phyloP scores from a whole-genome alignment of 2,329 filamentous ascomycete species.

The Phaeophleospora eucalypticola region DNA sequence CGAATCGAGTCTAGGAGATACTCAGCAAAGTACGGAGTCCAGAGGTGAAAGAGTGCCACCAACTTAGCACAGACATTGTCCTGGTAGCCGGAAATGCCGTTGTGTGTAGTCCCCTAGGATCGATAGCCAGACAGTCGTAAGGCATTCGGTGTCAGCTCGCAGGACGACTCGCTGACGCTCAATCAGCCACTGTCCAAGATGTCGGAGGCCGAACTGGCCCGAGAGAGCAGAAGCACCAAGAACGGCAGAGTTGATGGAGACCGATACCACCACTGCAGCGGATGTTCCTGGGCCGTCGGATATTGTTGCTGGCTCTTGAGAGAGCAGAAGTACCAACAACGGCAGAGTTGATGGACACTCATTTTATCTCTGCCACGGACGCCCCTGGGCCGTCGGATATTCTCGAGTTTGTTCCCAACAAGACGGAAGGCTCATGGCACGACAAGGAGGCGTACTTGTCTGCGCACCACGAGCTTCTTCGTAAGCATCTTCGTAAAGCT shows the following conservation, averaged over 20 bases:
- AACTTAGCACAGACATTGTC: too few species aligned
- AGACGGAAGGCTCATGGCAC: slow-evolving; percentile 53
- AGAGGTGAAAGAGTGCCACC: too few species aligned
- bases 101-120: too few species aligned
- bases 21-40: too few species aligned
- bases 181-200: too few species aligned
- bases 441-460: slow-evolving; percentile 64
- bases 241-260: slow-evolving; percentile 48
- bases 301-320: slow-evolving; percentile 18
- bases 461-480: slow-evolving; percentile 69
- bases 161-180: too few species aligned
- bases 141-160: too few species aligned
- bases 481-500: slow-evolving; percentile 67
- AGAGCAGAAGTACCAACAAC: slow-evolving; percentile 53
- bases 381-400: slow-evolving; percentile 12
- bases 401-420: slow-evolving; percentile 42
- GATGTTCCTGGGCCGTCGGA: slow-evolving; percentile 11
- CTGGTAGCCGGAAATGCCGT: too few species aligned
- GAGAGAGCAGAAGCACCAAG: slow-evolving; percentile 53
- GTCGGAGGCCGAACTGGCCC: too few species aligned
- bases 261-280: slow-evolving; percentile 13
- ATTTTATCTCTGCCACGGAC: slow-evolving; percentile 14
- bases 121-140: too few species aligned
- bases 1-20: too few species aligned
- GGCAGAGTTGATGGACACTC: slow-evolving; percentile 47